Base-by-base conservation (phyloP, 2,329 filamentous ascomycete species). In the Ambrosiella xylebori region DNA sequence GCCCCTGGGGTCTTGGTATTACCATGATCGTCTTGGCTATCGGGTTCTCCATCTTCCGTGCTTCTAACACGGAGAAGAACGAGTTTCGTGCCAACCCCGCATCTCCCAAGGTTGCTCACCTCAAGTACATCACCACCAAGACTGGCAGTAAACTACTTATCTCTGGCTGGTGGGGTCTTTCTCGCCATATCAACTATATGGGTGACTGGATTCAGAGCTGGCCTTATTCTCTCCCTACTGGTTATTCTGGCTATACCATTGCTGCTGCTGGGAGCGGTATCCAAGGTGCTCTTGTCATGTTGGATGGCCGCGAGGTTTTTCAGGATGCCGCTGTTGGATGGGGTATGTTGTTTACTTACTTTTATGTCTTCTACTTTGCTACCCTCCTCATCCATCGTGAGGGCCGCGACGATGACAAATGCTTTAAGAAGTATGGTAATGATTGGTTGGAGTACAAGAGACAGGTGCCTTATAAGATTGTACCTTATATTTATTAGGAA, bases 11-110 rank as follows among this genome's bases (percentile, higher is more conserved):
- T 9, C 74, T 88, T 12, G 70, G 77, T 0, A 76, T 75, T 8
- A 83, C 93, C 54, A 69, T 86, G 36, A 76, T 75, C 3, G 76
- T 94, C 12, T 82, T 91, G 57, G 74, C 74, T 0, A 67, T 79
- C 1, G 90, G 88, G n/a, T 95, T 91, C 71, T 84, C 79, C 68
- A 89, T 95, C 68, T 97, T 97, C 82, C 89, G 91, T 60, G 77
- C 85, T n/a, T 82, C 88, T 68, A 97, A 97, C 76, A 88, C 81
- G 70, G 84, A 96, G 73, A 97, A 97, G 81, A 95, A 96, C 71
- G 78, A 79, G 27, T 97, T 97, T 81, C 83, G 93, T 60, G 94
- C 81, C 40, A 81, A 96, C 69, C 90, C 90, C 36, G 75, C 84
- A 38, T 87, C 95, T 66, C 86, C 89, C 0, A 76, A 77, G 38